Evolutionary conservation across 768 basidiomycete genomes (phyloP).

Genomic region (Russula compacta): DNA sequence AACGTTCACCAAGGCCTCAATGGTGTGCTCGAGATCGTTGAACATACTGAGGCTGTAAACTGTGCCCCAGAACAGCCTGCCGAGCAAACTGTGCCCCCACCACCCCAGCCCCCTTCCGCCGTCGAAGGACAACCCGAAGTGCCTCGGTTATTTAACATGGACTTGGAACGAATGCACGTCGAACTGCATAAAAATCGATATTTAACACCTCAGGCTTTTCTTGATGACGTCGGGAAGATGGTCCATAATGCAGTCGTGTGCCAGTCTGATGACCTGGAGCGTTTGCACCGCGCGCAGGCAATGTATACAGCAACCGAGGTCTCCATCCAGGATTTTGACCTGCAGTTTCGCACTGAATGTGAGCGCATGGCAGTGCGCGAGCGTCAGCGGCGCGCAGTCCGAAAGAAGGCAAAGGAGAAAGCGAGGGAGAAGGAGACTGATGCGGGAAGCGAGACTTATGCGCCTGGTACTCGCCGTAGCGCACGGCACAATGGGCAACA

Average conservation of each 20-base stretch:
- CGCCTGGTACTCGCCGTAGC: constrained; percentile 56
- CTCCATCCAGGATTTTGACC: constrained; percentile 80
- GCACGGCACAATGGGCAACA: constrained; percentile 64
- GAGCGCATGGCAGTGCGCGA: constrained; percentile 78
- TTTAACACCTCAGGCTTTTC: constrained; percentile 79
- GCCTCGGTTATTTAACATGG: constrained; percentile 70
- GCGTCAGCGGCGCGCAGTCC: constrained; percentile 51
- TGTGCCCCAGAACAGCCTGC: constrained; percentile 6
- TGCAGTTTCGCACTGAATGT: constrained; percentile 70
- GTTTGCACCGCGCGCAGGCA: constrained; percentile 72
- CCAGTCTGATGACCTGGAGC: constrained; percentile 56
- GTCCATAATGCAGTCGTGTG: constrained; percentile 63
- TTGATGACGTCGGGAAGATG: constrained; percentile 73
- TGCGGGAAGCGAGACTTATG: constrained; percentile 29
- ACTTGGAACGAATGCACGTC: constrained; percentile 83
- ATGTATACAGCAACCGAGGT: constrained; percentile 85
- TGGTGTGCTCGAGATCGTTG: constrained; percentile 37
- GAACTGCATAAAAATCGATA: constrained; percentile 81
- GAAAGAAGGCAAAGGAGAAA: constrained; percentile 27
- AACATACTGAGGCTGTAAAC: constrained; percentile 22
- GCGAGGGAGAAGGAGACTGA: constrained; percentile 29
- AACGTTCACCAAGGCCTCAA: constrained; percentile 33
- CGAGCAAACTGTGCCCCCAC: constrained; percentile 12
- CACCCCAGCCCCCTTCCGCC: constrained; percentile 22
- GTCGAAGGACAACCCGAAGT: constrained; percentile 31